Base-by-base conservation (phyloP, 768 basidiomycete species). In the Coprinopsis marcescibilis region DNA sequence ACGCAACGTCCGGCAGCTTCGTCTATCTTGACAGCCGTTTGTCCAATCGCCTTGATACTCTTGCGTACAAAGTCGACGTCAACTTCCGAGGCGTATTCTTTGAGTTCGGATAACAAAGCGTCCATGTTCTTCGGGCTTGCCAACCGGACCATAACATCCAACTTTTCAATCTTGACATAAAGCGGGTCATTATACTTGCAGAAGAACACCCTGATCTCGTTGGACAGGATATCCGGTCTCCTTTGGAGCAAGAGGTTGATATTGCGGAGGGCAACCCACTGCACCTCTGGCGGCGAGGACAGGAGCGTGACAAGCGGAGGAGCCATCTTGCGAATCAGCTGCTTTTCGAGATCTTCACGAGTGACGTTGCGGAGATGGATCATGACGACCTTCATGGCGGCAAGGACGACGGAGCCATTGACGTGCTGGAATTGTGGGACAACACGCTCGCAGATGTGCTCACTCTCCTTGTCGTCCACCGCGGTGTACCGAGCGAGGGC, bases 121-220 rank as follows among this genome's bases (percentile, higher is more conserved):
- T 97, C 93, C 1, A 95, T 89, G 56, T 97, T 99, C 64, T 78
- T 83, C 52, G 97, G 95, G 17, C 75, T 77, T 11, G 91, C 93
- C 46, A 99, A 69, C 46, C 91, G 76, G 42, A 97, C 89, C 96
- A 99, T 99, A 61, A 98, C 96, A 56, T 97, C 96, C 54, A 99
- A 69, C 66, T 99, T 98, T 65, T 97, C 96, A 43, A 97, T 80
- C 65, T 99, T 99, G 63, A 98, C 94, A 59, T 98, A 99, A n/a
- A 95, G 69, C 4, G 95, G 95, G 60, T 99, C 95, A 59, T 98
- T 98, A 69, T 99, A 98, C 65, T 99, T 99, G 81, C 95, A 97
- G 74, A 98, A 99, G 65, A 99, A 99, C 15, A 99, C 96, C 36
- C 94, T 79, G 90, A 99, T 94, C 65, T 99, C 95, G 65, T 89